phyloP scores from a whole-genome alignment of 257 asterid genomes.

The Plantago ovata region DNA sequence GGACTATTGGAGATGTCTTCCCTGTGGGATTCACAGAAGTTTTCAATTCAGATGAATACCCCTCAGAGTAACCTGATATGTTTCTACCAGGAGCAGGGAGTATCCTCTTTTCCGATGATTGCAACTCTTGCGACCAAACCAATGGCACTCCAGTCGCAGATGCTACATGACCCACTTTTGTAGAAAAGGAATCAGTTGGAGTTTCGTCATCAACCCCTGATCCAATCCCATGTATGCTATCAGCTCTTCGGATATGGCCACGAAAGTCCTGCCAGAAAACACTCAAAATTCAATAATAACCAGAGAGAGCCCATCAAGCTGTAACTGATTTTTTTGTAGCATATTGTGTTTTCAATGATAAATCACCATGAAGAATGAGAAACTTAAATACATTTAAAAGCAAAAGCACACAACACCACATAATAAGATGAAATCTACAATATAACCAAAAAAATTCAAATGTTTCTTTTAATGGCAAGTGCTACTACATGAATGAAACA shows the following conservation, averaged over 20 bases:
- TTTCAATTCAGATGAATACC: constrained; percentile 42
- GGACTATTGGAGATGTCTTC: constrained; percentile 35
- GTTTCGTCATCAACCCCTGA: constrained; percentile 48
- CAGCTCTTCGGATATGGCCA: constrained; percentile 36
- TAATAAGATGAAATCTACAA: too few relatives aligned
- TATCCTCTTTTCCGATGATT: constrained; percentile 33
- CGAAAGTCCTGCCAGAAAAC: constrained; percentile 43
- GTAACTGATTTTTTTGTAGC: too few relatives aligned
- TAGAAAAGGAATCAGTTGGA: constrained; percentile 52
- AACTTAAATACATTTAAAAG: too few relatives aligned
- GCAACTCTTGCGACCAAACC: constrained; percentile 43
- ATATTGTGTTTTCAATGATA: neutral
- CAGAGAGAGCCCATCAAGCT: neutral
- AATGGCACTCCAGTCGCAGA: constrained; percentile 38
- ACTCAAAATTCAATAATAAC: constrained; percentile 13
- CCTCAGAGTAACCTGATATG: constrained; percentile 37
- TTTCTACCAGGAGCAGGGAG: constrained; percentile 32
- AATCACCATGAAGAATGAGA: too few relatives aligned
- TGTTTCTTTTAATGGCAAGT: too few relatives aligned
- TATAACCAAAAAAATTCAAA: too few relatives aligned
- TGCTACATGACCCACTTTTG: constrained; percentile 39
- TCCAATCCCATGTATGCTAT: constrained; percentile 30
- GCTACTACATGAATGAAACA: too few relatives aligned
- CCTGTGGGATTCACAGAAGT: constrained; percentile 27
- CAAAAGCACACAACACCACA: too few relatives aligned